Base-by-base conservation (phyloP, 2,329 filamentous ascomycete species). In the Periconia sp. region DNA sequence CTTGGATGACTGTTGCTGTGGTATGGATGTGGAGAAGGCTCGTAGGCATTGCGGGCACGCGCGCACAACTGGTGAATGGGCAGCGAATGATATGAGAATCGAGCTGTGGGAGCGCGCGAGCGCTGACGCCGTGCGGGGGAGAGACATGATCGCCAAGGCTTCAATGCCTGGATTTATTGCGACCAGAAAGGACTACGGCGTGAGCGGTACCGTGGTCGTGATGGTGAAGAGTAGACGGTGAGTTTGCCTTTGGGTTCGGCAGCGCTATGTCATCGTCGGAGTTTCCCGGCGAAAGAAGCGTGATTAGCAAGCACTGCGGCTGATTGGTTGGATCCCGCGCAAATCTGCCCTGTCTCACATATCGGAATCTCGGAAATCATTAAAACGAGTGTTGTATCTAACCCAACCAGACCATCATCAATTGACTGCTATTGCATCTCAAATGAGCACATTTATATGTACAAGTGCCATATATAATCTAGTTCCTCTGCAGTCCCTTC, bases 1-100 rank as follows among this genome's bases (percentile, higher is more conserved):
- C 57, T 65, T 69, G 2, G 63, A 59, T 10, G 68, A 65, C 40
- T 68, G 65, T 5, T 59, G 56, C 45, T 61, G 63, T 5, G 65
- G 61, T 28, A 47, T 60, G 46, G 63, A 69, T 17, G 72, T 71
- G 30, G 74, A 73, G 56, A 77, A 76, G 18, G 69, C 66, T 48
- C 74, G 74, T 30, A 73, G 59, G 55, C 75, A 78, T 62, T 72
- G 72, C 41, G 69, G 61, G 56, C 74, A 78, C 37, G 48, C 48
- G 48, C 57, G 63, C 36, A 58, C 45, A 30, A 54, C 41, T 31
- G 55, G 49, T 19, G 59, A 40, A 13, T 48, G 47, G 24, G 61
- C 51, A 58, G 62, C 59, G 49, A 66, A 49, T 55, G 53, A 58
- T 36, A 50, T 43, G 5, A 64, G 45, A 18, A 56, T 35, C 8